Evolutionary conservation across 2,329 filamentous ascomycete genomes (phyloP), one percentile per base, ranked within the genome.

Genomic region (Scedosporium apiospermum): DNA sequence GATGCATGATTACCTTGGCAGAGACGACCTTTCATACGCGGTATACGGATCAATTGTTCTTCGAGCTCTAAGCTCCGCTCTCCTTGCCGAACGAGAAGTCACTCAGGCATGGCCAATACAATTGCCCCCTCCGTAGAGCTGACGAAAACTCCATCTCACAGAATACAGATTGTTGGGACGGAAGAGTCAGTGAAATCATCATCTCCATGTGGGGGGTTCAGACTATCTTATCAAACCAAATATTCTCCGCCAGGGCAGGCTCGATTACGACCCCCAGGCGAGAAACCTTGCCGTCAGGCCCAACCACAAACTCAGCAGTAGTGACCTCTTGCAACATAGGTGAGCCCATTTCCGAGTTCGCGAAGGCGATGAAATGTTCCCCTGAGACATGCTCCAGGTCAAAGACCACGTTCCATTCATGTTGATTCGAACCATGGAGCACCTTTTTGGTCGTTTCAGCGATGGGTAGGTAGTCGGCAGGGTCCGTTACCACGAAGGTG

Each of bases 341-440:
- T 10, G 58, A 49, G 41, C 58, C n/a, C n/a, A 30, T 41, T 34
- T 49, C 44, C 46, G 55, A 44, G 46, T 63, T 46, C 14, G 34
- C 49, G 53, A 60, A 65, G 7, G 34, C 58, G 9, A 60, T 30
- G 57, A 57, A 67, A 14, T 63, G 62, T 23, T 67, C 63, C 1
- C 66, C 66, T 1, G 63, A 65, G 18, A 66, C 65, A 14, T 64
- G 65, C 38, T 64, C 63, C 0, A 67, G 42, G 30, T 65, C 64
- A 6, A 60, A 38, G 2, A 57, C 58, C 3, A 60, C 34, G n/a
- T 65, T 21, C 58, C 58, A 60, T 30, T 58, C 46, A 4, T 51
- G 38, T 26, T 53, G 34, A 9, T 55, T 38, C 18, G 49, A 51
- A 10, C 59, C 42, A 14, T 61, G 59, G 9, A 65, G 38, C 10